A percentile compares a stretch with the other conserved stretches of the same genome.
These are phyloP conservation scores for Penicillium oxalicum DNA, from an alignment of 2,329 filamentous ascomycete genomes.

Conservation along the genomic window DNA sequence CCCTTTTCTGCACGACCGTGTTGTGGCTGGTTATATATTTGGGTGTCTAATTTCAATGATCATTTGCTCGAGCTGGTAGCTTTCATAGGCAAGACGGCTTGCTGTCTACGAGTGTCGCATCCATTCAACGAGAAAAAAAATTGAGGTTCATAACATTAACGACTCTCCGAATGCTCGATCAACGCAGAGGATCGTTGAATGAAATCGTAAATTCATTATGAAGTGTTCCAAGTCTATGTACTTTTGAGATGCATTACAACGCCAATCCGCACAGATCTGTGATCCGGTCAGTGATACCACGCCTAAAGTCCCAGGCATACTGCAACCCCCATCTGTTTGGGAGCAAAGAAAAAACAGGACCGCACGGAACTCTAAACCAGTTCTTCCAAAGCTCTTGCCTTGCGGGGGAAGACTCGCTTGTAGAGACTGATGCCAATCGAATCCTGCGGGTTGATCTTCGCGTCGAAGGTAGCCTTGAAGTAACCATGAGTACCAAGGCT, in stretches of 20 bases:
- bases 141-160: too few species aligned
- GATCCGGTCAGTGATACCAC: constrained; percentile 1
- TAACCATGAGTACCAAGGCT: constrained; percentile 95
- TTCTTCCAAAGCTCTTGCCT: constrained; percentile 48
- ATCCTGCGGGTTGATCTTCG: constrained; percentile 91
- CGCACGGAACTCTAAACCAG: constrained; percentile 12
- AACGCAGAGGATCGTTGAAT: not conserved
- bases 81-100: too few species aligned
- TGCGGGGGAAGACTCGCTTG: constrained; percentile 76
- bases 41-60: constrained; percentile 1
- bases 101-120: too few species aligned
- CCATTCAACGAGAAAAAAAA: too few species aligned
- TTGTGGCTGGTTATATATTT: not conserved
- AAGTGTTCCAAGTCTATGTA: constrained; percentile 25
- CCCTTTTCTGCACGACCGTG: constrained; percentile 6
- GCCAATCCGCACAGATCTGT: constrained; percentile 4
- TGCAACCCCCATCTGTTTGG: constrained; percentile 13
- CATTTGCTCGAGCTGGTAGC: too few species aligned
- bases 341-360: not conserved
- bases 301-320: not conserved
- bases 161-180: not conserved
- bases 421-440: constrained; percentile 85
- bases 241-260: constrained; percentile 21
- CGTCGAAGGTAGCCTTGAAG: constrained; percentile 98
- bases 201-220: constrained; percentile 28